These are phyloP conservation scores for Thalassiosira exigua DNA, from an alignment of 352 stramenopile genomes.

Conservation along the genomic window DNA sequence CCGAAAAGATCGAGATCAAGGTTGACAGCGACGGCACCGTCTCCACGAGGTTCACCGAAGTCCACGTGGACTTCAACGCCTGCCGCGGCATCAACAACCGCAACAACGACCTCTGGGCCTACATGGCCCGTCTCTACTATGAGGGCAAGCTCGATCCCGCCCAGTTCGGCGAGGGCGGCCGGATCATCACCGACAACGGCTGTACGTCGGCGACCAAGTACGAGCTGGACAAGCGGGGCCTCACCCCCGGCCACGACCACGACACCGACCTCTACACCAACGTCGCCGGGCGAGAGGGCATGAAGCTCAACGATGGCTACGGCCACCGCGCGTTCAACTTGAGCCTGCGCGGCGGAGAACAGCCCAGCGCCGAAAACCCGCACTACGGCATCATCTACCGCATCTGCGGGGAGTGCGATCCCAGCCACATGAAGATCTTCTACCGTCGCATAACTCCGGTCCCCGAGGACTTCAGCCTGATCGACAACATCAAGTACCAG, in stretches of 20 bases:
- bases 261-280: constrained; percentile 42
- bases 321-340: constrained; percentile 37
- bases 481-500: constrained; percentile 44
- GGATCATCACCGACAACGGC: constrained; percentile 48
- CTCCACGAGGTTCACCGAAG: too few relatives aligned
- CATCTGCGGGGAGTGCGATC: constrained; percentile 32
- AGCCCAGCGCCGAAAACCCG: neutral
- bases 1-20: constrained; percentile 41
- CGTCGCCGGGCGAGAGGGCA: constrained; percentile 39
- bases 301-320: constrained; percentile 27
- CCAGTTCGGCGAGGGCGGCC: constrained; percentile 47
- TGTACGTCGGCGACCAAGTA: constrained; percentile 22
- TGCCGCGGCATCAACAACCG: constrained; percentile 54
- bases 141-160: constrained; percentile 29
- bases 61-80: constrained; percentile 64
- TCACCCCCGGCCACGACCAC: constrained; percentile 41
- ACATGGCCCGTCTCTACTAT: constrained; percentile 55
- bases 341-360: neutral
- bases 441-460: constrained; percentile 50
- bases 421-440: constrained; percentile 48
- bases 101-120: constrained; percentile 66
- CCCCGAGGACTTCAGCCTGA: constrained; percentile 34
- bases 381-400: constrained; percentile 39
- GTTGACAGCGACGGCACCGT: constrained; percentile 10
- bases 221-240: constrained; percentile 16